These are phyloP conservation scores for Citrullus colocynthis DNA, from an alignment of 306 rosid genomes.

Conservation along the genomic window DNA sequence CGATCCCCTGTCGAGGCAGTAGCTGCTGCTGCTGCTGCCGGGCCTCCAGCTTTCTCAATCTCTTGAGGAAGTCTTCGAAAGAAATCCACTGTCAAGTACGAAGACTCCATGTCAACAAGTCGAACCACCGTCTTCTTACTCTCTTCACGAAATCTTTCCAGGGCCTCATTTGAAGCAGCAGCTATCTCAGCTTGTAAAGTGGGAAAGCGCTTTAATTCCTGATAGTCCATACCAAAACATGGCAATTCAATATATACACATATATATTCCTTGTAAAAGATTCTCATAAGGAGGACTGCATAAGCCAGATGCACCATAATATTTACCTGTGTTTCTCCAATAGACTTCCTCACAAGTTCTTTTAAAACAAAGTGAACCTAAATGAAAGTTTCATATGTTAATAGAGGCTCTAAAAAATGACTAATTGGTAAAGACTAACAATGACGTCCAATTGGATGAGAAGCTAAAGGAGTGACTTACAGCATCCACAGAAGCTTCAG, in stretches of 20 bases:
- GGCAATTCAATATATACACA: too few species aligned
- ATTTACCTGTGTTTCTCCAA: slow-evolving; percentile 82
- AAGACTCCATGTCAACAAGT: slow-evolving; percentile 92
- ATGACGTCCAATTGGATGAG: neutral
- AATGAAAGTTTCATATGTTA: slow-evolving; percentile 8
- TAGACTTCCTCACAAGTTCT: slow-evolving; percentile 95
- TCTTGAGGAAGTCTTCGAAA: slow-evolving; percentile 88
- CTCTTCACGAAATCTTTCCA: slow-evolving; percentile 83
- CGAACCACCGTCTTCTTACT: slow-evolving; percentile 74
- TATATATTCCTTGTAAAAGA: neutral
- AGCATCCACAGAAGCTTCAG: slow-evolving; percentile 99
- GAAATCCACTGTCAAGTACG: slow-evolving; percentile 96
- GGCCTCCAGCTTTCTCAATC: slow-evolving; percentile 44
- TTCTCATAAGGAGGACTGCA: neutral
- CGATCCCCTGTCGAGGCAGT: slow-evolving; percentile 39
- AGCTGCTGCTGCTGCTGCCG: neutral
- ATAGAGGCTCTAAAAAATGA: slow-evolving; percentile 1
- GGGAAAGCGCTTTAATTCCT: slow-evolving; percentile 88
- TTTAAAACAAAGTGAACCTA: slow-evolving; percentile 92
- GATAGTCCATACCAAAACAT: neutral
- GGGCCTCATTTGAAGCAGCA: slow-evolving; percentile 61
- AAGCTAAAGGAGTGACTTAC: slow-evolving; percentile 32
- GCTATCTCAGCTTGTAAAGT: slow-evolving; percentile 76
- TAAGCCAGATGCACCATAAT: neutral
- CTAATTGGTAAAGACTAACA: neutral